Base-by-base conservation (phyloP, 371 early-diverging fungal genomes). In the Dentiscutata heterogama region DNA sequence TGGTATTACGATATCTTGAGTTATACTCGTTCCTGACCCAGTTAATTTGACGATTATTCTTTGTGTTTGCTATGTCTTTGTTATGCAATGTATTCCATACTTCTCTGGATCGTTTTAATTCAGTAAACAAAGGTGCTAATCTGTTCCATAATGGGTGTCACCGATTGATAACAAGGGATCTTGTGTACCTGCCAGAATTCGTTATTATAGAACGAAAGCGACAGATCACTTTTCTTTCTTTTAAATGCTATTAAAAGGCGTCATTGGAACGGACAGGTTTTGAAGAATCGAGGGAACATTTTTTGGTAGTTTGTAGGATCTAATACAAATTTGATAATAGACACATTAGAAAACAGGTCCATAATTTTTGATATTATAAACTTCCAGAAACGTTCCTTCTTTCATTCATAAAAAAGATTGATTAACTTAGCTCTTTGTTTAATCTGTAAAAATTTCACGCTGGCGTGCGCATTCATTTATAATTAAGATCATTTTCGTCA, bases 381-480 rank as follows among this genome's bases (percentile, higher is more conserved):
- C 46, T 46, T 46, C 10, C 46, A 46, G 46, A 11, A 46, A 46
- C 46, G 10, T 46, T 46, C 46, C 46, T 46, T 46, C 46, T 46
- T 46, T 46, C 35, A 70, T 70, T 42, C 46, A 70, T 42, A 70
- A 6, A 70, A 39, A 31, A 18, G 11, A 29, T 65, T 29, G 35
- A 67, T 39, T 35, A 13, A 10, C n/a, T 35, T 29, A 18, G 20
- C 35, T 18, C 67, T 31, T 39, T 46, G 46, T 10, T 35, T 35
- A 35, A 35, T 35, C 35, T 35, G 35, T 35, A 35, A 46, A 46
- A 10, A 6, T 46, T 53, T 60, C 79, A 79, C 79, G 79, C 79
- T 79, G 79, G 79, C 79, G 79, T 79, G 79, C 39, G 53, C 53
- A 51, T 53, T 53, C 22, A 50, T 73, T 70, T 46, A 46, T 29